These are phyloP conservation scores for Sporothrix curviconia DNA, from an alignment of 2,329 filamentous ascomycete genomes.

Conservation along the genomic window DNA sequence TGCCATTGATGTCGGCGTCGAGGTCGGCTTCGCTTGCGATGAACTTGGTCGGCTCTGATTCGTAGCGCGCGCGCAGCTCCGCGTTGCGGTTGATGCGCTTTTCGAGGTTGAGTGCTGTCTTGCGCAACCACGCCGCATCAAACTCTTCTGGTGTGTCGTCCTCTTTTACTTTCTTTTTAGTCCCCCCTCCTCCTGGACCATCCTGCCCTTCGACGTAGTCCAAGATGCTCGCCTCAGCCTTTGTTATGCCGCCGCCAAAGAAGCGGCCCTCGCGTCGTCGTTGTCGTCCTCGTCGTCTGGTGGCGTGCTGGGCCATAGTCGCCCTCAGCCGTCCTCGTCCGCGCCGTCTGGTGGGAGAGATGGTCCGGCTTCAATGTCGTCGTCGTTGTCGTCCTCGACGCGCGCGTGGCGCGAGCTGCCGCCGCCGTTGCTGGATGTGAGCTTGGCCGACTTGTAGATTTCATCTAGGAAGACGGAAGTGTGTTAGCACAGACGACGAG, in stretches of 20 bases:
- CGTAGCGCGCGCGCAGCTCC: conserved; percentile 80
- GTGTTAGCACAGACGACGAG: not conserved
- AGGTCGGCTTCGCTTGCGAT: conserved; percentile 83
- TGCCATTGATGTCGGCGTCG: conserved; percentile 77
- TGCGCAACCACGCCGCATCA: conserved; percentile 76
- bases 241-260: conserved; percentile 84
- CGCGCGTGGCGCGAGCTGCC: conserved; percentile 38
- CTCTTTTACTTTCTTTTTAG: conserved; percentile 30
- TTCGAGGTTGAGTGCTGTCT: conserved; percentile 76
- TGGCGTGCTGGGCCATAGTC: conserved; percentile 39
- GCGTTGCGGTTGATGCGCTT: conserved; percentile 87
- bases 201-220: conserved; percentile 71
- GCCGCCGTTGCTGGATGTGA: conserved; percentile 35
- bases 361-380: conserved; percentile 42
- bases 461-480: conserved; percentile 39
- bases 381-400: conserved; percentile 40
- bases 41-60: conserved; percentile 73
- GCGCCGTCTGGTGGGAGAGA: conserved; percentile 45
- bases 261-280: conserved; percentile 79
- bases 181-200: conserved; percentile 45
- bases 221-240: conserved; percentile 73
- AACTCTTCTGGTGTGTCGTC: conserved; percentile 59
- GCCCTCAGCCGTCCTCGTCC: conserved; percentile 40
- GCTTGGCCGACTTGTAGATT: conserved; percentile 57
- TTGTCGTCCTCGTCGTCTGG: conserved; percentile 37